A percentile compares a stretch with the other conserved stretches of the same genome.
phyloP scores from a whole-genome alignment of 2,329 filamentous ascomycete species.

The Hypoxylon sp. region DNA sequence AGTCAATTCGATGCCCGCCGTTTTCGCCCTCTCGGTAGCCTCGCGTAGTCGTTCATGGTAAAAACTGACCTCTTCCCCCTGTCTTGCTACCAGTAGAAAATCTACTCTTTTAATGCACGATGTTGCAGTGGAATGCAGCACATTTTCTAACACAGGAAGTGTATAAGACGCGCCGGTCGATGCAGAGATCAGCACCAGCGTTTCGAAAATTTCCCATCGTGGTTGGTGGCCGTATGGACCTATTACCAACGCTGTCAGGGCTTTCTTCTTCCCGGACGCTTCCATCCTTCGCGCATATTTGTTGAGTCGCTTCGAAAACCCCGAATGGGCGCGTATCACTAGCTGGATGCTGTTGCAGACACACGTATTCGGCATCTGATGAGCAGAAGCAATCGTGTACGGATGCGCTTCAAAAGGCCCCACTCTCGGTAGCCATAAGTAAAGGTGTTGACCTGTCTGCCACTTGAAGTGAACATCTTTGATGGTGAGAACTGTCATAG shows the following conservation, averaged over 20 bases:
- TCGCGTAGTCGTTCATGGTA: conserved; percentile 61
- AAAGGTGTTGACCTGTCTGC: conserved; percentile 68
- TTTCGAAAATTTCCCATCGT: conserved; percentile 66
- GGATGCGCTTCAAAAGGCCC: conserved; percentile 66
- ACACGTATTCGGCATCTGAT: conserved; percentile 59
- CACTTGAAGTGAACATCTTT: conserved; percentile 67
- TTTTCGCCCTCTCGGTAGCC: conserved; percentile 53
- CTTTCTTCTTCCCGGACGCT: conserved; percentile 42
- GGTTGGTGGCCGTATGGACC: conserved; percentile 66
- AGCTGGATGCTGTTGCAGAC: conserved; percentile 68
- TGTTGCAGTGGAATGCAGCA: conserved; percentile 52
- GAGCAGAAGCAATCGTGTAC: conserved; percentile 68
- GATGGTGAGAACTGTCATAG: conserved; percentile 66
- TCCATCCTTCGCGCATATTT: conserved; percentile 53
- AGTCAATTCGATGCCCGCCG: conserved; percentile 57
- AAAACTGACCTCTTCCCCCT: conserved; percentile 63
- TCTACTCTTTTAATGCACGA: conserved; percentile 63
- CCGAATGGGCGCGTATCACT: conserved; percentile 62
- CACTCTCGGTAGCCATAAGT: conserved; percentile 66
- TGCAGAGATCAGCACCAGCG: conserved; percentile 66
- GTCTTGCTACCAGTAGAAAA: conserved; percentile 61
- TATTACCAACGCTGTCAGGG: conserved; percentile 58
- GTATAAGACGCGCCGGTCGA: conserved; percentile 71
- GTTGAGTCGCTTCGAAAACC: conserved; percentile 65
- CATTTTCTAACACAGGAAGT: conserved; percentile 65